phyloP scores from a whole-genome alignment of 148 eudicot genomes.

The Tetragonia tetragonoides region DNA sequence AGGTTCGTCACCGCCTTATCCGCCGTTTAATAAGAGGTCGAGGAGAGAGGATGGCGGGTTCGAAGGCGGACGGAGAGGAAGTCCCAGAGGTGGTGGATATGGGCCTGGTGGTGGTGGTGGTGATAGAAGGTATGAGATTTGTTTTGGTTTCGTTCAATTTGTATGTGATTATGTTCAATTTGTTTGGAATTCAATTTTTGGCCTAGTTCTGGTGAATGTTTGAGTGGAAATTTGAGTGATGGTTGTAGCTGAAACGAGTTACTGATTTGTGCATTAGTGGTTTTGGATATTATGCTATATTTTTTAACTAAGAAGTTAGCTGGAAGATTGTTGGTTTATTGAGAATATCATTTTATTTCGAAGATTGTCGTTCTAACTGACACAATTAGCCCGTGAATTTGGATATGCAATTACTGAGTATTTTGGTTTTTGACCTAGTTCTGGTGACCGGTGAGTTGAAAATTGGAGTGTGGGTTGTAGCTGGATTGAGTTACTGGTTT shows the following conservation, averaged over 20 bases:
- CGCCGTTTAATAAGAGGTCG: constrained; percentile 61
- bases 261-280: background rate
- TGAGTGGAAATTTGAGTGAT: background rate
- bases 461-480: no score
- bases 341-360: no score
- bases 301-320: background rate
- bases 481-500: no score
- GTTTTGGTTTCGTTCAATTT: background rate
- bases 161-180: background rate
- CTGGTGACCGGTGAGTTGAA: no score
- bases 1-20: constrained; percentile 52
- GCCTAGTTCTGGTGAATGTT: background rate
- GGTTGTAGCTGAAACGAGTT: background rate
- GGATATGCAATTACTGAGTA: no score
- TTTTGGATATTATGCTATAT: background rate
- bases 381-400: no score
- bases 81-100: constrained; percentile 52
- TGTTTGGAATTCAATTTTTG: background rate
- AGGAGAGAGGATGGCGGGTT: constrained; percentile 67
- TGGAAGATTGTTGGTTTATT: background rate
- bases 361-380: no score
- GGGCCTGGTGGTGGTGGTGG: constrained; percentile 27
- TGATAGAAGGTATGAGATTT: constrained; percentile 47
- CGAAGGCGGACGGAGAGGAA: constrained; percentile 59
- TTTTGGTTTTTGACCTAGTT: no score